Conservation (phyloP, 2,329 filamentous ascomycete species). For the Pseudohalonectria lignicola region DNA sequence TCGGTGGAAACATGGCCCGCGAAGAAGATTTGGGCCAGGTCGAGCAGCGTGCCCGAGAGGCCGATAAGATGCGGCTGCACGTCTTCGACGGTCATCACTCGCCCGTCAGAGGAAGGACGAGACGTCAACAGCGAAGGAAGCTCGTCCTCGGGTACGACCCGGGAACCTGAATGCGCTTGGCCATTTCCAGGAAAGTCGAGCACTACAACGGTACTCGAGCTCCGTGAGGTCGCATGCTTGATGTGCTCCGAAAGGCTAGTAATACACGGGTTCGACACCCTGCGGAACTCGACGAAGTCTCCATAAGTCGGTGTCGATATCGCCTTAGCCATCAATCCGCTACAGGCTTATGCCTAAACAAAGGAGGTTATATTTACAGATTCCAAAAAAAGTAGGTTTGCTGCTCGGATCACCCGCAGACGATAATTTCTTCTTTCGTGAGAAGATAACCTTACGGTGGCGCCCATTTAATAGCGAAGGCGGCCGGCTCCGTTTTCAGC, state of each 20-base stretch:
- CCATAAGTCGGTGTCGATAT: background rate
- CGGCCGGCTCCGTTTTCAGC: no score
- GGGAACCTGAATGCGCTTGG: background rate
- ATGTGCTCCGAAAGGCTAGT: background rate
- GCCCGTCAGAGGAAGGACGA: background rate
- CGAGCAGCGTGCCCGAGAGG: conserved; percentile 6
- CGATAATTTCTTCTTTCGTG: no score
- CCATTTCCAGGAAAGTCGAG: conserved; percentile 1
- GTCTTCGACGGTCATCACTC: conserved; percentile 8
- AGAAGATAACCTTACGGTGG: no score
- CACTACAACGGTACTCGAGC: background rate
- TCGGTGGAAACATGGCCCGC: conserved; percentile 8
- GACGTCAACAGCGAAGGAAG: background rate
- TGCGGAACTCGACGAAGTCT: conserved; percentile 4
- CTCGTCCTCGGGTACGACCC: background rate
- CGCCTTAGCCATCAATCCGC: background rate
- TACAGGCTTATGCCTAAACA: no score
- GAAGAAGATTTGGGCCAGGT: conserved; percentile 11
- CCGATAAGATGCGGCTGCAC: conserved; percentile 6
- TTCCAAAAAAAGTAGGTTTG: no score
- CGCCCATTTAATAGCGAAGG: no score
- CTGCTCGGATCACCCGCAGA: no score
- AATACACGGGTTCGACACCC: conserved; percentile 4
- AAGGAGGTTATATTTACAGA: no score
- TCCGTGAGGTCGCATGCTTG: background rate